Percentiles rank a stretch among this genome's conserved stretches.
Conservation (phyloP, 169 alveolate species). For the Eimeria praecox region DNA sequence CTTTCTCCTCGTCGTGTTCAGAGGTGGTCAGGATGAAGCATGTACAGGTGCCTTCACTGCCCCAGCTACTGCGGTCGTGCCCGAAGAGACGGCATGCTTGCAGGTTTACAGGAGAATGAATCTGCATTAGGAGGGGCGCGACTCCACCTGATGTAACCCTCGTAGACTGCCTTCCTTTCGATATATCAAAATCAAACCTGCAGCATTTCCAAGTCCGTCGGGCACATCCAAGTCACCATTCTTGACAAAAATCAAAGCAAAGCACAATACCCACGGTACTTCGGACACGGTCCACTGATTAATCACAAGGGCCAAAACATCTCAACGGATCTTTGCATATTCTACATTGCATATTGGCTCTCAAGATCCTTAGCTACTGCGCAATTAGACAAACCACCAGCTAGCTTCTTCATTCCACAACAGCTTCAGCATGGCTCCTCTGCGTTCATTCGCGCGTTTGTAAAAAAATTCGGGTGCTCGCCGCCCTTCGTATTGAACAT, state of each 20-base stretch:
- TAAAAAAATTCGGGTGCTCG: conserved; percentile 22
- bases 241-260: background rate
- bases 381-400: conserved; percentile 48
- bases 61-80: background rate
- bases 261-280: background rate
- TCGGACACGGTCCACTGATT: background rate
- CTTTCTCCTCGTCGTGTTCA: background rate
- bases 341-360: background rate
- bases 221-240: background rate
- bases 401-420: conserved; percentile 66
- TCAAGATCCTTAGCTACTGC: background rate
- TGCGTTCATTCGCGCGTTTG: conserved; percentile 48
- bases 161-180: background rate
- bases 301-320: background rate
- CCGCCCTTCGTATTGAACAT: background rate
- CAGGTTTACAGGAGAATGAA: background rate
- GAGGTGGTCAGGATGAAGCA: background rate
- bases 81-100: conserved; percentile 50
- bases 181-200: conserved; percentile 62
- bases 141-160: conserved; percentile 57
- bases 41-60: background rate
- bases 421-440: conserved; percentile 74
- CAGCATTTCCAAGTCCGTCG: background rate
- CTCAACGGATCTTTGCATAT: background rate
- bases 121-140: conserved; percentile 44